Conservation (phyloP, 1,139 yeast genomes). For the Geotrichum restrictum region DNA sequence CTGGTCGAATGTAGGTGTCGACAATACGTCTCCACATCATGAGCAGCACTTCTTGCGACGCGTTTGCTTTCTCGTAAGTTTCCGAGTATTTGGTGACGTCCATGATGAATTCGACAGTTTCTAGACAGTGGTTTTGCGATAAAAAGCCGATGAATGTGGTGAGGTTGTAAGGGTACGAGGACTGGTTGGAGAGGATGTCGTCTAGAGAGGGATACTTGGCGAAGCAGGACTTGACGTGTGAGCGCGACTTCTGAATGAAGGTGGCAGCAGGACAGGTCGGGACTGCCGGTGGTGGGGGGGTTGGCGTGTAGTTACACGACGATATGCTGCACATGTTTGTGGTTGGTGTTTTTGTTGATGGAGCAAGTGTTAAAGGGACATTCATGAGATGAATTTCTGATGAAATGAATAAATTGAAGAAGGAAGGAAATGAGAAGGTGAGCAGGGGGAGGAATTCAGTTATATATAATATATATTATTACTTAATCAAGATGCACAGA, state of each 20-base stretch:
- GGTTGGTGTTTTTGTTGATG: not conserved
- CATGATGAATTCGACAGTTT: constrained; percentile 37
- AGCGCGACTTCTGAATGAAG: not conserved
- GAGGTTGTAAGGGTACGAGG: constrained; percentile 33
- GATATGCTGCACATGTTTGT: not conserved
- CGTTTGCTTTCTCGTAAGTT: not conserved
- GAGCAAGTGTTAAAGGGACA: not conserved
- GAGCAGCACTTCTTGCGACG: constrained; percentile 13
- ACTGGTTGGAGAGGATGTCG: constrained; percentile 31
- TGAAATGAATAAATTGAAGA: not conserved
- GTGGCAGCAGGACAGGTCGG: not conserved
- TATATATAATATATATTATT: not conserved
- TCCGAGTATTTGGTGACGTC: constrained; percentile 33
- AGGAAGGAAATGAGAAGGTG: not conserved
- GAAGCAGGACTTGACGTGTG: not conserved
- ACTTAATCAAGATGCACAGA: not conserved
- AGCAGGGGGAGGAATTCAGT: not conserved
- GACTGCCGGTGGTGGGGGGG: not conserved
- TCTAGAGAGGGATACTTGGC: constrained; percentile 30
- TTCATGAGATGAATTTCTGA: not conserved
- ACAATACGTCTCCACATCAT: constrained; percentile 34
- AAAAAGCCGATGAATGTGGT: constrained; percentile 34
- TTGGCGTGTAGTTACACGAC: not conserved
- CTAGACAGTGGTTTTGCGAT: constrained; percentile 37
- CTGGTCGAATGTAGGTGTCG: constrained; percentile 32